A percentile compares a stretch with the other conserved stretches of the same genome.
Conservation (phyloP, 768 basidiomycete genomes). For the Hericium coralloides region DNA sequence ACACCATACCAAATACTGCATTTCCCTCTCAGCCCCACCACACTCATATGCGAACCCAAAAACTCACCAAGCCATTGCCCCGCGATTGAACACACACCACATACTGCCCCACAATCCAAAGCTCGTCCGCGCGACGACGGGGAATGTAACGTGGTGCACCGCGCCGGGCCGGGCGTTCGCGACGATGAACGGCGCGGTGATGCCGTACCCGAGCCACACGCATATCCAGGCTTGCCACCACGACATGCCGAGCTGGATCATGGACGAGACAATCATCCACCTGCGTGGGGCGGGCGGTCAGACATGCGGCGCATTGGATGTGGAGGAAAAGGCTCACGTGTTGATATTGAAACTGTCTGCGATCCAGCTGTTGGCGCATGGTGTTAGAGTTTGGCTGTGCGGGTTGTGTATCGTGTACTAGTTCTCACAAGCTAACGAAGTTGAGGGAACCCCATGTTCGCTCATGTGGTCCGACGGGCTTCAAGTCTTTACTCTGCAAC, state of each 20-base stretch:
- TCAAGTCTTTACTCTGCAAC: constrained; percentile 57
- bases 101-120: constrained; percentile 73
- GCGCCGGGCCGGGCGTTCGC: constrained; percentile 75
- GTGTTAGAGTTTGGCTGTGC: constrained; percentile 2
- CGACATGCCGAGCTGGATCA: constrained; percentile 62
- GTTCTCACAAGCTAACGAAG: constrained; percentile 54
- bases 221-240: constrained; percentile 88
- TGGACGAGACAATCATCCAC: constrained; percentile 72
- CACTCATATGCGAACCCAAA: neutral
- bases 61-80: constrained; percentile 61
- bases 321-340: constrained; percentile 36
- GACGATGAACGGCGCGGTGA: constrained; percentile 56
- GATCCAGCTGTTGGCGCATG: constrained; percentile 48
- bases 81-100: constrained; percentile 75
- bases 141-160: constrained; percentile 68
- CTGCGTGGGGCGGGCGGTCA: constrained; percentile 22
- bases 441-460: constrained; percentile 59
- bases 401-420: constrained; percentile 1
- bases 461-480: constrained; percentile 55
- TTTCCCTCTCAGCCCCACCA: neutral
- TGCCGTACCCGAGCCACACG: constrained; percentile 44
- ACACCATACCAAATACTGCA: constrained; percentile 69
- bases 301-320: neutral
- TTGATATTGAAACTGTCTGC: constrained; percentile 76
- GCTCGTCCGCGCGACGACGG: constrained; percentile 65